Evolutionary conservation across 768 basidiomycete genomes (phyloP).

Genomic region (Trichaptum fuscoviolaceum): DNA sequence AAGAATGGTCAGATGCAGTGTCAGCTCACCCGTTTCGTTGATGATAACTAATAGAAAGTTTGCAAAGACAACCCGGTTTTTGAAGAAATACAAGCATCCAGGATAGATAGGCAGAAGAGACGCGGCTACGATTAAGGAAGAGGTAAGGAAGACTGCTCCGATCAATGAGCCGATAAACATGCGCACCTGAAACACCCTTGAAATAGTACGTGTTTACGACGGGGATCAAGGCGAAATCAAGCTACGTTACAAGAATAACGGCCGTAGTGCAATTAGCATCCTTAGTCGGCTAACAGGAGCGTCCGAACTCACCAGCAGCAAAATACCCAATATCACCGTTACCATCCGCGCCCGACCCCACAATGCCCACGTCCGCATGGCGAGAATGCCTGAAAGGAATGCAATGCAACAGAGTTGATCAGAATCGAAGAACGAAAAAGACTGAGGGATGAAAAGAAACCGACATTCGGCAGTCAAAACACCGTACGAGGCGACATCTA

Average conservation of each 20-base stretch:
- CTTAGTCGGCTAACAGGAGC: neutral
- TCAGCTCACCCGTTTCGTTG: neutral
- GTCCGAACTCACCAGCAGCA: neutral
- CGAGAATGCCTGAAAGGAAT: neutral
- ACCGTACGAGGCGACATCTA: neutral
- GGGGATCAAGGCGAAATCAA: neutral
- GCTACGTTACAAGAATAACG: neutral
- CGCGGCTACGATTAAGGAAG: neutral
- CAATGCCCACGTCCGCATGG: neutral
- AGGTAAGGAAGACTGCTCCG: neutral
- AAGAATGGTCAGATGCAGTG: neutral
- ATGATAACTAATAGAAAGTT: neutral
- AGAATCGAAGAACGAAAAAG: neutral
- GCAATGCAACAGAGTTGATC: neutral
- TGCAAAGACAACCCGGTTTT: neutral
- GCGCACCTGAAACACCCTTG: neutral
- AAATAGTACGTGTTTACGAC: neutral
- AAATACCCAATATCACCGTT: neutral
- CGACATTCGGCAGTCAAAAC: neutral
- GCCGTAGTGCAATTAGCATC: no score
- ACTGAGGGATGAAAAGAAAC: neutral
- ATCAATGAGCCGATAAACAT: neutral
- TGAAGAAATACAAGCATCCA: neutral
- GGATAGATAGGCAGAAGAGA: neutral
- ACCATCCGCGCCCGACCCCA: neutral